Percentiles rank a stretch among this genome's conserved stretches.
phyloP scores from a whole-genome alignment of 2,329 filamentous ascomycete genomes.

The Epichloe uncinata region DNA sequence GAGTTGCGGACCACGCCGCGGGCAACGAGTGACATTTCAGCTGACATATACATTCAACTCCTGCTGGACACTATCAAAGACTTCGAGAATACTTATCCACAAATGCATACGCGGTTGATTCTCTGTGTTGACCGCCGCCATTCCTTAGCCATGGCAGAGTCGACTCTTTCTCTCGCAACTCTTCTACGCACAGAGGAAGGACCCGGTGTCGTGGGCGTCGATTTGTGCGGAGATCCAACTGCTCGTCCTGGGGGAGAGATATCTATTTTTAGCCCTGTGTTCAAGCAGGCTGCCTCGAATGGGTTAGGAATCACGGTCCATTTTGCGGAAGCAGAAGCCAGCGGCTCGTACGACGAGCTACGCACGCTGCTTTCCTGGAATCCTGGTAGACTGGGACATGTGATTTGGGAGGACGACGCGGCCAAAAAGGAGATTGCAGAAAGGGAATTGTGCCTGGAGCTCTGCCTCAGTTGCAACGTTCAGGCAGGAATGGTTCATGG shows the following conservation, averaged over 20 bases:
- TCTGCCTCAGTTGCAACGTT: conserved; percentile 74
- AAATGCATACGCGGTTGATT: conserved; percentile 52
- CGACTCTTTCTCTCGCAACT: conserved; percentile 50
- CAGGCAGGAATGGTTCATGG: conserved; percentile 59
- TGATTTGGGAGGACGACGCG: conserved; percentile 55
- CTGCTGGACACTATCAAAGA: conserved; percentile 50
- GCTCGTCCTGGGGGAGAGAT: conserved; percentile 42
- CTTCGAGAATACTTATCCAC: conserved; percentile 28
- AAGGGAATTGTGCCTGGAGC: conserved; percentile 51
- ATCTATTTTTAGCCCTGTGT: conserved; percentile 42
- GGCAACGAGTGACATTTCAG: conserved; percentile 42
- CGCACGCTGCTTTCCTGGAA: conserved; percentile 47
- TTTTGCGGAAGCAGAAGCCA: conserved; percentile 57
- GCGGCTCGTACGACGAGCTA: conserved; percentile 46
- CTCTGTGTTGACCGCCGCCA: conserved; percentile 61
- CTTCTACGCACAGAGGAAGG: conserved; percentile 26
- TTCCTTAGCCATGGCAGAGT: conserved; percentile 42
- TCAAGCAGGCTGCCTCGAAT: conserved; percentile 38
- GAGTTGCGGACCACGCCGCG: conserved; percentile 73
- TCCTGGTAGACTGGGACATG: conserved; percentile 62
- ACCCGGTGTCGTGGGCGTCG: conserved; percentile 55
- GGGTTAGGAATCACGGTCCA: conserved; percentile 58
- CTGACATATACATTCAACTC: conserved; percentile 49
- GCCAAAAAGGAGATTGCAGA: conserved; percentile 41
- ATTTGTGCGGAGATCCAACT: conserved; percentile 64